These are phyloP conservation scores for Gynochthodes officinalis DNA, from an alignment of 257 asterid species.

Conservation along the genomic window DNA sequence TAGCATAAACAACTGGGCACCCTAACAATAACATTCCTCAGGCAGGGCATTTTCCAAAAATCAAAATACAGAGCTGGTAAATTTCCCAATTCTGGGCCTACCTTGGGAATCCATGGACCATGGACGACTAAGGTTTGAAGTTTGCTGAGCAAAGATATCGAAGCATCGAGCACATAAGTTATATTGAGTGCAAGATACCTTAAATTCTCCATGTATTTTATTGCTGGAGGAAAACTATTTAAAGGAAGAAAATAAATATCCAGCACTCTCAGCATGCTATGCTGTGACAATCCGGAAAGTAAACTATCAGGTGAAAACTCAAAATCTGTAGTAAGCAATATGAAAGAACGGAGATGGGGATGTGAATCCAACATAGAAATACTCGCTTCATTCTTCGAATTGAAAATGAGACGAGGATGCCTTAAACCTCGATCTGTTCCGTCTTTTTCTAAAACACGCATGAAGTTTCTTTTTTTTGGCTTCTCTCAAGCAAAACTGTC, in stretches of 20 bases:
- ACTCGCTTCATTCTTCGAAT: constrained; percentile 9
- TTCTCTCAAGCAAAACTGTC: constrained; percentile 35
- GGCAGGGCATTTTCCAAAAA: constrained; percentile 24
- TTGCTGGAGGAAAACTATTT: constrained; percentile 26
- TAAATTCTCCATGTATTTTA: constrained; percentile 22
- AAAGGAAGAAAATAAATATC: constrained; percentile 27
- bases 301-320: not conserved
- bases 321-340: not conserved
- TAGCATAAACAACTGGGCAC: constrained; percentile 19
- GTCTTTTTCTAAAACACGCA: constrained; percentile 6
- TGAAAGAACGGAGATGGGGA: constrained; percentile 8
- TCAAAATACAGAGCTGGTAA: constrained; percentile 19
- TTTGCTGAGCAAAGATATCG: constrained; percentile 11
- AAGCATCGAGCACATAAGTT: constrained; percentile 15
- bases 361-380: constrained; percentile 8
- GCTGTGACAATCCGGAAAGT: not conserved
- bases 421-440: not conserved
- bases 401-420: constrained; percentile 18
- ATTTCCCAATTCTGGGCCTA: not conserved
- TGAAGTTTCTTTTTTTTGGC: constrained; percentile 31
- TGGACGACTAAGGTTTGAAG: constrained; percentile 30
- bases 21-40: constrained; percentile 28
- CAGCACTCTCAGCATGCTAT: constrained; percentile 32
- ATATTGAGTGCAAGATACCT: constrained; percentile 31
- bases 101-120: constrained; percentile 10